Evolutionary conservation across 306 rosid genomes (phyloP), one percentile per base, ranked within the genome.

Genomic region (Acacia crassicarpa): DNA sequence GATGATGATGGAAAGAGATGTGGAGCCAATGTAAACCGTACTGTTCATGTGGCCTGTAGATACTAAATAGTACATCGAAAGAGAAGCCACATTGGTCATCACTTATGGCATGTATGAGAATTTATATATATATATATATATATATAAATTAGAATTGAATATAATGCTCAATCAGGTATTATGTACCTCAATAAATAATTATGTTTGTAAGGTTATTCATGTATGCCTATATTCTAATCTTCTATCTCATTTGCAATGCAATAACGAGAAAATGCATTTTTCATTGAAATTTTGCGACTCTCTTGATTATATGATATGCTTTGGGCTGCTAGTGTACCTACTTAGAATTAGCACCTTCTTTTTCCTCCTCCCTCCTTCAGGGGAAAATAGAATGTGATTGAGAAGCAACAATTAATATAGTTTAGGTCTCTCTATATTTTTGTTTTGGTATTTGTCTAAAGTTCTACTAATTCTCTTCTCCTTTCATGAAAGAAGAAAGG

Each of bases 401-500:
- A 30, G 20, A 16, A 8, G 45, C 77, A 33, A 8, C 25, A 17
- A 33, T 67, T 43, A 58, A 45, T 41, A 76, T 71, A 7, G 68
- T 76, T 30, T 59, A 35, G 78, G 74, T 85, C 45, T 56, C 63
- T 56, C 30, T 17, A 68, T 75, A 25, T 48, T 19, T 75, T 67
- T 49, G 70, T 61, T 16, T 61, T 61, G 69, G 43, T 32, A 59
- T 80, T 63, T 74, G 51, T 30, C 78, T 81, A 76, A 35, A 11
- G 72, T 76, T 54, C 14, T 81, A 71, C 85, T 80, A 78, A 40
- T 78, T 84, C 45, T 49, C 78, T 14, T 40, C 67, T 72, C 71
- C 78, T 63, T 73, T 32, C 9, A 75, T 86, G 62, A 66, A 54
- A 73, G 87, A 88, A 86, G 81, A 95, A 80, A 54, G 49, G 51